Conservation (phyloP, 345 rosid genomes). For the Isatis tinctoria region DNA sequence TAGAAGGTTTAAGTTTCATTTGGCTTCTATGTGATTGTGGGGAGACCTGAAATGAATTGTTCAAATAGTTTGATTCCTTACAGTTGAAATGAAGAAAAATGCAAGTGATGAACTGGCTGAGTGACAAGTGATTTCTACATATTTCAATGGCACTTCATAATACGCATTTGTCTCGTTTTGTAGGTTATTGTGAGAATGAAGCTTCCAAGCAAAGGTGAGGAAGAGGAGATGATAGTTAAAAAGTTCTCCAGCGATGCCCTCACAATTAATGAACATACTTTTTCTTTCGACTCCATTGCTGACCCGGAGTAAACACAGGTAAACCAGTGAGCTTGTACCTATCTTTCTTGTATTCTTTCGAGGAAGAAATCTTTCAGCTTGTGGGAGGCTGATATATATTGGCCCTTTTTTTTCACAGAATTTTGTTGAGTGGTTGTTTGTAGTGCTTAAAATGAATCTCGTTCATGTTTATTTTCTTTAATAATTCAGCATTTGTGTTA, state of each 20-base stretch:
- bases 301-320: constrained; percentile 77
- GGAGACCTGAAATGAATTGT: background rate
- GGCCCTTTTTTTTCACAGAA: no score
- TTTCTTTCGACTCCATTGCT: constrained; percentile 86
- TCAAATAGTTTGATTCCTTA: background rate
- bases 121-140: background rate
- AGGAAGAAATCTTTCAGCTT: constrained; percentile 81
- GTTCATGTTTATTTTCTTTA: no score
- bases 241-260: constrained; percentile 60
- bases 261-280: constrained; percentile 67
- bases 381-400: no score
- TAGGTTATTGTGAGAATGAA: constrained; percentile 92
- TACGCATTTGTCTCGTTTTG: constrained; percentile 7
- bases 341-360: constrained; percentile 11
- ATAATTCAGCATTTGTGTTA: no score
- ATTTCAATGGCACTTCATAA: no score
- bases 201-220: constrained; percentile 67
- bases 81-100: background rate
- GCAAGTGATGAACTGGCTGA: background rate
- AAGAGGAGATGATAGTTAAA: no score
- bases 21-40: no score
- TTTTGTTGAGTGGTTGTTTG: no score
- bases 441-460: no score
- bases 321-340: background rate
- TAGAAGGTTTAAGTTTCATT: no score